Percentiles rank a stretch among this genome's conserved stretches.
These are phyloP conservation scores for Curvularia sp. DNA, from an alignment of 2,329 filamentous ascomycete species.

Conservation along the genomic window DNA sequence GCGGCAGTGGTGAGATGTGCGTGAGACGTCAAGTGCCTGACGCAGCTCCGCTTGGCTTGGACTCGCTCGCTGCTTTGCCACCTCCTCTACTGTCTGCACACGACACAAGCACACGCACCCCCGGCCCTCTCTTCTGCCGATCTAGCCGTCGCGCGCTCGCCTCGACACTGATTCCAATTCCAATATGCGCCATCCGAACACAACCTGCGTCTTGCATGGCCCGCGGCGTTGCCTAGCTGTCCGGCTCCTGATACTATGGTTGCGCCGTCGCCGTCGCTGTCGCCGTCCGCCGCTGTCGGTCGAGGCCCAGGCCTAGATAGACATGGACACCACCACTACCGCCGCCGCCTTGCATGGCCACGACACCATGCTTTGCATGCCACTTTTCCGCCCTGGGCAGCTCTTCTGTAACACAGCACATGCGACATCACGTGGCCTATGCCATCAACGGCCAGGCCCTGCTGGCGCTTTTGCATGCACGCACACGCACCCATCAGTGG, in stretches of 20 bases:
- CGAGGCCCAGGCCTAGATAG: constrained; percentile 18
- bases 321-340: neutral
- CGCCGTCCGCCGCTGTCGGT: no score
- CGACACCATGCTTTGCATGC: constrained; percentile 3
- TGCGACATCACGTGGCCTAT: neutral
- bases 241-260: neutral
- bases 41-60: constrained; percentile 15
- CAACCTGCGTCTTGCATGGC: neutral
- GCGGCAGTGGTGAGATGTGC: constrained; percentile 20
- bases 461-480: neutral
- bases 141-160: constrained; percentile 20
- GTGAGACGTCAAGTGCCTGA: constrained; percentile 32
- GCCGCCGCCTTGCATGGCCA: constrained; percentile 9
- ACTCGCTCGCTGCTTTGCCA: constrained; percentile 24
- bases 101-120: constrained; percentile 14
- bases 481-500: neutral
- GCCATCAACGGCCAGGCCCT: neutral
- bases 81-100: constrained; percentile 25
- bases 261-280: constrained; percentile 2
- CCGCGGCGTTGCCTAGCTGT: neutral
- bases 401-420: neutral
- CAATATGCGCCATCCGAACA: neutral
- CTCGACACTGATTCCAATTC: neutral
- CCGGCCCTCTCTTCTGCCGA: constrained; percentile 23
- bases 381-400: neutral